Percentiles rank a stretch among this genome's conserved stretches.
Evolutionary conservation across 2,329 filamentous ascomycete species (phyloP).

Genomic region (Chalara sp.): DNA sequence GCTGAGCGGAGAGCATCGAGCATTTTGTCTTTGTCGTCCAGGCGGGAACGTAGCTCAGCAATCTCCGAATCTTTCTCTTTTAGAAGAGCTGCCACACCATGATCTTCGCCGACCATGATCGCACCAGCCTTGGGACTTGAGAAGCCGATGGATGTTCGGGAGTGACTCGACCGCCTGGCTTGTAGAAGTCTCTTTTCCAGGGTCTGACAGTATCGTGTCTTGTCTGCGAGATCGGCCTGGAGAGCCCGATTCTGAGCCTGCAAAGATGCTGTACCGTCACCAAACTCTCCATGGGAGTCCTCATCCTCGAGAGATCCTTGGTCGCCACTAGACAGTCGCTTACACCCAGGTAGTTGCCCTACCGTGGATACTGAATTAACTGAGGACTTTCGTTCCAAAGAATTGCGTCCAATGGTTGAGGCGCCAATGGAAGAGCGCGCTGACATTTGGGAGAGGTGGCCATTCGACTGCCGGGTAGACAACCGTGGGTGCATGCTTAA

Average conservation of each 20-base stretch:
- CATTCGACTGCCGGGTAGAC: conserved; percentile 34
- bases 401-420: conserved; percentile 39
- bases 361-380: conserved; percentile 47
- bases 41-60: conserved; percentile 74
- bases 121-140: conserved; percentile 45
- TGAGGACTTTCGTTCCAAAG: conserved; percentile 58
- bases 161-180: conserved; percentile 83
- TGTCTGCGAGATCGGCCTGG: conserved; percentile 91
- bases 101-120: conserved; percentile 71
- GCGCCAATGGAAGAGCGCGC: conserved; percentile 64
- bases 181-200: conserved; percentile 89
- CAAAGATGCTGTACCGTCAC: conserved; percentile 77
- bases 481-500: conserved; percentile 58
- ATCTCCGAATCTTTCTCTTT: conserved; percentile 93
- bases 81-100: conserved; percentile 64
- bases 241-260: conserved; percentile 84
- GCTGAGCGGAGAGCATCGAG: conserved; percentile 78
- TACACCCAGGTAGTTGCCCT: conserved; percentile 17
- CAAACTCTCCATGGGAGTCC: conserved; percentile 72
- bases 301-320: conserved; percentile 45
- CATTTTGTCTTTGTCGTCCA: conserved; percentile 96
- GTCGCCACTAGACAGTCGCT: conserved; percentile 18
- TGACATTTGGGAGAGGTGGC: conserved; percentile 46
- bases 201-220: conserved; percentile 92
- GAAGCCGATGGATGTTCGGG: conserved; percentile 72